A percentile compares a stretch with the other conserved stretches of the same genome.
These are phyloP conservation scores for Neonectria coccinea DNA, from an alignment of 2,329 filamentous ascomycete species.

Conservation along the genomic window DNA sequence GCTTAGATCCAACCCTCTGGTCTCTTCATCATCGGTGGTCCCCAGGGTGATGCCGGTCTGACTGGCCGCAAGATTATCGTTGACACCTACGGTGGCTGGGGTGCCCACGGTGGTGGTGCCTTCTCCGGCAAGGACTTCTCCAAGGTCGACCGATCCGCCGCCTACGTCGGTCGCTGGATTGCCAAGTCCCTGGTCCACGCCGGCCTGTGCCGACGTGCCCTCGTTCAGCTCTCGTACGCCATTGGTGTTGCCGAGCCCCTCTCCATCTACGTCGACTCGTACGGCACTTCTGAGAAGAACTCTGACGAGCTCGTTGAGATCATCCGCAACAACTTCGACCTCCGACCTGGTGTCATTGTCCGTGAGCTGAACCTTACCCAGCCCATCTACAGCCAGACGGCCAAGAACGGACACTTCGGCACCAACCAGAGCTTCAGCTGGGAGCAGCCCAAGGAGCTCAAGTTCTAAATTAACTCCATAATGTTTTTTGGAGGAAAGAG, in stretches of 20 bases:
- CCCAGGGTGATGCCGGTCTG: constrained; percentile 98
- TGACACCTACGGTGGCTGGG: constrained; percentile 99
- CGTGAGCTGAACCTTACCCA: constrained; percentile 94
- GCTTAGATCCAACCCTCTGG: constrained; percentile 90
- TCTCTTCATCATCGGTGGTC: constrained; percentile 98
- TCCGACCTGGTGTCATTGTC: constrained; percentile 98
- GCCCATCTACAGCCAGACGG: constrained; percentile 98
- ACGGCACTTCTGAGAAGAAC: constrained; percentile 90
- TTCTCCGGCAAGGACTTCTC: constrained; percentile 99
- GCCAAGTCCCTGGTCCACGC: constrained; percentile 96
- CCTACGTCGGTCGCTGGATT: constrained; percentile 98
- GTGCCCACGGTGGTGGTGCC: constrained; percentile 99
- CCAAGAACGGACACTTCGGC: constrained; percentile 99
- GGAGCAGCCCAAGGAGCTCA: constrained; percentile 97
- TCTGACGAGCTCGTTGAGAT: constrained; percentile 96
- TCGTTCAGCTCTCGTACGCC: constrained; percentile 99
- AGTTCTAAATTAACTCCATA: constrained; percentile 73
- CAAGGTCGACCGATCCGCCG: constrained; percentile 99
- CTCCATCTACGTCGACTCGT: constrained; percentile 97
- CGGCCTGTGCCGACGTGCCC: constrained; percentile 87
- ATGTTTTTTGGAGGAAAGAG: constrained; percentile 41
- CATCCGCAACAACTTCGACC: constrained; percentile 95
- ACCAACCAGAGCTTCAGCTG: constrained; percentile 98
- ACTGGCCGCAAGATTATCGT: constrained; percentile 99
- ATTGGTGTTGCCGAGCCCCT: constrained; percentile 98